Conservation (phyloP, 2,329 filamentous ascomycete species). For the Purpureocillium takamizusanense region DNA sequence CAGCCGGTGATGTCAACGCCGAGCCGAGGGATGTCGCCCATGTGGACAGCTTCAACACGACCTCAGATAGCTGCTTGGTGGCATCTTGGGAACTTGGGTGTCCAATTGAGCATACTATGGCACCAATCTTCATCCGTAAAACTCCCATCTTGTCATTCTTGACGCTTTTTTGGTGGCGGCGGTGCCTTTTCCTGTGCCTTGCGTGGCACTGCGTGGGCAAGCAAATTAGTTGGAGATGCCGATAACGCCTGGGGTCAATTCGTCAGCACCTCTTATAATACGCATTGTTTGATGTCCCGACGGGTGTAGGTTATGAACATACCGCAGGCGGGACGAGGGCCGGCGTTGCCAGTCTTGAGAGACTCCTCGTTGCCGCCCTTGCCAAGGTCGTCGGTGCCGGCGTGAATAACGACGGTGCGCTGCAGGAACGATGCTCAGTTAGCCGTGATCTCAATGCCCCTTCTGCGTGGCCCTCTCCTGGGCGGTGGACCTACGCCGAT, state of each 20-base stretch:
- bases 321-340: constrained; percentile 89
- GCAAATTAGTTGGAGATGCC: constrained; percentile 66
- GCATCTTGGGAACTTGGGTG: too few species aligned
- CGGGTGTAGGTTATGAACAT: constrained; percentile 25
- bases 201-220: neutral
- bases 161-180: too few species aligned
- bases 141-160: too few species aligned
- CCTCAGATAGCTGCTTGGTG: too few species aligned
- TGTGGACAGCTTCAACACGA: too few species aligned
- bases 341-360: constrained; percentile 97
- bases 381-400: constrained; percentile 93
- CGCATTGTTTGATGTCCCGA: neutral
- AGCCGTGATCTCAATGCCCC: neutral
- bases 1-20: too few species aligned
- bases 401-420: constrained; percentile 93
- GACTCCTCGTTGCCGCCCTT: constrained; percentile 88
- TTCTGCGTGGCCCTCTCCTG: neutral
- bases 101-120: too few species aligned
- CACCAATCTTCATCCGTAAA: too few species aligned
- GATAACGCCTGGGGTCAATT: constrained; percentile 58
- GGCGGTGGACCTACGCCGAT: constrained; percentile 63
- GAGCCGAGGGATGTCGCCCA: too few species aligned
- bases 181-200: too few species aligned
- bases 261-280: constrained; percentile 4
- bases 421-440: constrained; percentile 23